Evolutionary conservation across 2,329 filamentous ascomycete species (phyloP), one percentile per base, ranked within the genome.

Genomic region (Botrytis fragariae): DNA sequence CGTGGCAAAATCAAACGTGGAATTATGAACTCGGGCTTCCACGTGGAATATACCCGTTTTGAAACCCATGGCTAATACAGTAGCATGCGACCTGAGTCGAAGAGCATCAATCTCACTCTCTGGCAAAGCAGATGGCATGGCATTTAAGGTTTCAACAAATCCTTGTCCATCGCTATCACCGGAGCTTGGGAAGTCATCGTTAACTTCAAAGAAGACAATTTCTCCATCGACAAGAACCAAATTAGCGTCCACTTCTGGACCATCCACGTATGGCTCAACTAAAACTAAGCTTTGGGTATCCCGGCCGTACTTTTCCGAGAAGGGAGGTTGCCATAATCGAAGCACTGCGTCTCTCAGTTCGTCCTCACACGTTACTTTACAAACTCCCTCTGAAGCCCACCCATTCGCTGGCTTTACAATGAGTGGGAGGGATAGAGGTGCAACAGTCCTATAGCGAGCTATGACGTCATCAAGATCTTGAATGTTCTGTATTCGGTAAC

Each of bases 131-230:
- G 62, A 45, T 29, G 39, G 39, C 5, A 64, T 64, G 35, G 59
- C 59, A 39, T 61, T 61, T 5, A 61, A 39, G 22, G 59, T 61
- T 37, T 45, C 62, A 9, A 64, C 29, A 48, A 64, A 64, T 16
- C 39, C n/a, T n/a, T 45, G 42, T 25, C 39, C 62, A 32, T 64
- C 62, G 39, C 42, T 25, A 29, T 64, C 39, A 32, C 62, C 42
- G 42, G 59, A 37, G 35, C 59, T 61, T n/a, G 59, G 59, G 35
- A 61, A 61, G 35, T 61, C 59, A 39, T 61, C 59, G 35, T 61
- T 61, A 61, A 61, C 59, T 61, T 61, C 59, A 61, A 61, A 61
- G 59, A 61, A 61, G 3, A 61, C 35, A n/a, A 61, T 61, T 25
- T 61, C 59, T 39, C 59, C 59, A 37, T 61, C 59, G 14, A 61